Evolutionary conservation across 129 eudicot species (phyloP).

Genomic region (carrot (Daucus carota)): DH1_v3.0 NC_030386.2:22512001-22512500

Average conservation of each 20-base stretch:
- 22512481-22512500: too few relatives aligned
- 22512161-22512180: too few relatives aligned
- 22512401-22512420: too few relatives aligned
- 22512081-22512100: accelerated
- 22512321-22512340: neutral
- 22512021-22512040: neutral
- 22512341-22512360: too few relatives aligned
- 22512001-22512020: neutral
- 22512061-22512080: neutral
- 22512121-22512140: neutral
- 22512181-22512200: too few relatives aligned
- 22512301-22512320: neutral
- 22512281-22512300: neutral
- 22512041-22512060: neutral
- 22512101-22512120: neutral
- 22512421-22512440: too few relatives aligned
- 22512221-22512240: neutral
- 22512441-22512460: too few relatives aligned
- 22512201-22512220: neutral
- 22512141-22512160: neutral
- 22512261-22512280: neutral
- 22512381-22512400: too few relatives aligned
- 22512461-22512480: too few relatives aligned
- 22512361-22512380: too few relatives aligned
- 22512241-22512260: neutral